Evolutionary conservation across 345 rosid species (phyloP).

Genomic region (Acer negundo): DNA sequence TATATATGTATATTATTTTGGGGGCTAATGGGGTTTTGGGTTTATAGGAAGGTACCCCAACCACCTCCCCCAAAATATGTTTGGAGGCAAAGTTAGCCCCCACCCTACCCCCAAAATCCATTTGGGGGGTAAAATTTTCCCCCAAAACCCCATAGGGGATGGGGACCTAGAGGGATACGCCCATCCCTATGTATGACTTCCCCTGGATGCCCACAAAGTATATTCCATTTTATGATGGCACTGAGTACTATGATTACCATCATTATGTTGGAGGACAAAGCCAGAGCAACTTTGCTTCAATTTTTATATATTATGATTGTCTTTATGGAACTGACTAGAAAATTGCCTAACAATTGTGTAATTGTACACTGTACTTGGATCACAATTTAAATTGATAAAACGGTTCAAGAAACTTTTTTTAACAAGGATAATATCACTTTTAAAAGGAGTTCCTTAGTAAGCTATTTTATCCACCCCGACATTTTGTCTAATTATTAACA

Average conservation of each 20-base stretch:
- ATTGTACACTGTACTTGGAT: neutral
- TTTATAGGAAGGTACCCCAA: too few relatives aligned
- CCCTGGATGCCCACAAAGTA: conserved; percentile 87
- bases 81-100: too few relatives aligned
- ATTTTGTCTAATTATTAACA: neutral
- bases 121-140: too few relatives aligned
- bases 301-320: conserved; percentile 92
- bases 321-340: conserved; percentile 97
- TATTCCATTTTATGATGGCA: conserved; percentile 95
- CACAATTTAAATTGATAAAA: conserved; percentile 19
- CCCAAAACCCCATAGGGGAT: too few relatives aligned
- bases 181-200: too few relatives aligned
- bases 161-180: too few relatives aligned
- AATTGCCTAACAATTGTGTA: neutral
- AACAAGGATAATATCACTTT: conserved; percentile 83
- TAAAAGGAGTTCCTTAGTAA: conserved; percentile 76
- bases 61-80: too few relatives aligned
- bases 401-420: conserved; percentile 9
- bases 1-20: too few relatives aligned
- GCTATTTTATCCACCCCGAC: conserved; percentile 37
- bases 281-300: conserved; percentile 97
- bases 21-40: too few relatives aligned
- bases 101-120: too few relatives aligned
- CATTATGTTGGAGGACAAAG: conserved; percentile 98
- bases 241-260: conserved; percentile 96